Conservation (phyloP, 352 stramenopile genomes). For the Phytopythium sindhum region DNA sequence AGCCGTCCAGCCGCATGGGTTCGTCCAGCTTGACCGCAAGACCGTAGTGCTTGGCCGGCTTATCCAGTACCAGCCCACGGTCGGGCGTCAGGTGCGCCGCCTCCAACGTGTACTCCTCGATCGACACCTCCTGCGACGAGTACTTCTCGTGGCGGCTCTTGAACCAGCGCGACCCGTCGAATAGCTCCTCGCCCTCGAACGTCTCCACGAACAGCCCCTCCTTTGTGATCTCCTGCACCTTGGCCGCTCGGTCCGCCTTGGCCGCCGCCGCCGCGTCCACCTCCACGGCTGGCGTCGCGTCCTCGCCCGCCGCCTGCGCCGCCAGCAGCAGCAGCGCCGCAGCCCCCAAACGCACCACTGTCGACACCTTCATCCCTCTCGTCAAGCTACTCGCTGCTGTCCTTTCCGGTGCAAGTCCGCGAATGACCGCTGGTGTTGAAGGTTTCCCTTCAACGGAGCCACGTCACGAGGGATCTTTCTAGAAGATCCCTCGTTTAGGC, state of each 20-base stretch:
- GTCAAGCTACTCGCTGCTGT: not conserved
- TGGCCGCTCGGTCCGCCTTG: conserved; percentile 28
- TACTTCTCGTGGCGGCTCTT: conserved; percentile 86
- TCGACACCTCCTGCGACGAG: conserved; percentile 53
- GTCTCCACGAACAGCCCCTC: conserved; percentile 73
- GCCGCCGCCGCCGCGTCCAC: conserved; percentile 13
- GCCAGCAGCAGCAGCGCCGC: conserved; percentile 38
- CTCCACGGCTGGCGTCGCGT: conserved; percentile 3
- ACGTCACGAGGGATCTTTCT: conserved; percentile 9
- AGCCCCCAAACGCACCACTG: conserved; percentile 34
- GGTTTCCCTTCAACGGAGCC: too few relatives aligned
- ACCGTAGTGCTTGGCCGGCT: conserved; percentile 74
- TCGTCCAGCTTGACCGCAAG: conserved; percentile 70
- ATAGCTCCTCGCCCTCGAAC: conserved; percentile 55
- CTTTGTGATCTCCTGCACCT: conserved; percentile 51
- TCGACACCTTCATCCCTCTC: conserved; percentile 44
- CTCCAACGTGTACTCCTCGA: conserved; percentile 63
- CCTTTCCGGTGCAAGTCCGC: not conserved
- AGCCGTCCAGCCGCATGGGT: conserved; percentile 66
- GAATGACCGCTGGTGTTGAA: not conserved
- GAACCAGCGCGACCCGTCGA: conserved; percentile 75
- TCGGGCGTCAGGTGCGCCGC: conserved; percentile 54
- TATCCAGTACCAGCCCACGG: conserved; percentile 69
- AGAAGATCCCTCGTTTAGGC: conserved; percentile 6
- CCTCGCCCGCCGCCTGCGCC: conserved; percentile 17